These are phyloP conservation scores for Ambrosia trifida DNA, from an alignment of 129 eudicot genomes.

Conservation along the genomic window DNA sequence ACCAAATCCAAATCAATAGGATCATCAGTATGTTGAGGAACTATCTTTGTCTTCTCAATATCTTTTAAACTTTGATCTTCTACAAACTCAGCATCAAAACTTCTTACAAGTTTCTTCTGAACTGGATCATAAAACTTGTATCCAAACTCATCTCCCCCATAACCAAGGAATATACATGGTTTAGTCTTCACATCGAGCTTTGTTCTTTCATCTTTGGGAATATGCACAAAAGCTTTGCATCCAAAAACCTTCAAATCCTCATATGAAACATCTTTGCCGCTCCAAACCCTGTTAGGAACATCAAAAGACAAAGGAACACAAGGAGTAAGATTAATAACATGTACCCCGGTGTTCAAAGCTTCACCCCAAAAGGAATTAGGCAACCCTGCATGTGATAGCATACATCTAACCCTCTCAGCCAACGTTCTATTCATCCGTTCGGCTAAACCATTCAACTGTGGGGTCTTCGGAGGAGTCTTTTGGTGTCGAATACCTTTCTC, in stretches of 20 bases:
- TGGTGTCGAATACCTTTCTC: too few relatives aligned
- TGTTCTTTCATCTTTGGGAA: background rate
- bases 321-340: too few relatives aligned
- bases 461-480: too few relatives aligned
- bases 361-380: background rate
- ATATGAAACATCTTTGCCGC: background rate
- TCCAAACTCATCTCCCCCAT: background rate
- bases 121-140: background rate
- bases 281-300: constrained; percentile 1
- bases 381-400: background rate
- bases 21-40: too few relatives aligned
- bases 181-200: background rate
- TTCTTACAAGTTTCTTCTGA: too few relatives aligned
- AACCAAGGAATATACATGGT: background rate
- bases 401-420: too few relatives aligned
- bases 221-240: background rate
- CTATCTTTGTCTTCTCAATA: too few relatives aligned
- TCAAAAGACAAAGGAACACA: background rate
- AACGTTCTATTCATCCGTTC: too few relatives aligned
- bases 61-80: too few relatives aligned
- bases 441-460: too few relatives aligned
- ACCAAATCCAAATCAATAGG: too few relatives aligned
- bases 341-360: background rate
- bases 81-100: too few relatives aligned
- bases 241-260: background rate